phyloP scores from a whole-genome alignment of 2,329 filamentous ascomycete genomes.

The Fusarium keratoplasticum region DNA sequence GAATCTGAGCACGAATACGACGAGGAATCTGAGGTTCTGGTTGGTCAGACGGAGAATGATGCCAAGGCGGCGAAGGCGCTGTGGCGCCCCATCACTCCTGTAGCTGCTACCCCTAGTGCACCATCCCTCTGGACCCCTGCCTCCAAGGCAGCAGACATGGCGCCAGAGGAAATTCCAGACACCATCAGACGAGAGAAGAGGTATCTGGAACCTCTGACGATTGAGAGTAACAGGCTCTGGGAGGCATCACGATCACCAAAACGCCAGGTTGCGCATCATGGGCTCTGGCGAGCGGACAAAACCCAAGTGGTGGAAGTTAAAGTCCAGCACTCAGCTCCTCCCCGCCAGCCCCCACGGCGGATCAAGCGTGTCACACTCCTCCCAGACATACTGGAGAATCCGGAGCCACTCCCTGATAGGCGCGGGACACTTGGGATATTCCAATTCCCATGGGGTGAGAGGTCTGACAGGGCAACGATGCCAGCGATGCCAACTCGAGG shows the following conservation, averaged over 20 bases:
- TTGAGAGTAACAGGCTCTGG: slow-evolving; percentile 40
- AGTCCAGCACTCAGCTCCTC: slow-evolving; percentile 58
- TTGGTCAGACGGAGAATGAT: slow-evolving; percentile 25
- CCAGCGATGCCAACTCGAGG: slow-evolving; percentile 50
- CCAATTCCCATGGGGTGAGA: slow-evolving; percentile 75
- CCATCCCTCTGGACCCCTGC: slow-evolving; percentile 40
- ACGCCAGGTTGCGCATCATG: slow-evolving; percentile 6
- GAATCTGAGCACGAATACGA: slow-evolving; percentile 53
- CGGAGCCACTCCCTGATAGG: slow-evolving; percentile 68
- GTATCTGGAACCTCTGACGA: slow-evolving; percentile 29
- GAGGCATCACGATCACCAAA: slow-evolving; percentile 18
- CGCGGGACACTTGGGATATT: slow-evolving; percentile 72
- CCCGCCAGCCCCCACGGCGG: slow-evolving; percentile 65
- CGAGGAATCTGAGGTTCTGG: slow-evolving; percentile 28
- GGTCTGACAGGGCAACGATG: slow-evolving; percentile 65
- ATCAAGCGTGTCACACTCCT: slow-evolving; percentile 69
- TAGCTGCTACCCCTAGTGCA: slow-evolving; percentile 15
- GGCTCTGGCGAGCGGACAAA: slow-evolving; percentile 36
- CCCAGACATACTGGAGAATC: slow-evolving; percentile 73
- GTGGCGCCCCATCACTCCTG: slow-evolving; percentile 36
- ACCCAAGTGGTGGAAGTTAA: slow-evolving; percentile 29
- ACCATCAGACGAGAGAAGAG: slow-evolving; percentile 19
- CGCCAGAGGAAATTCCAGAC: slow-evolving; percentile 16
- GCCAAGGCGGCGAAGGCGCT: slow-evolving; percentile 34
- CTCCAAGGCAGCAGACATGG: slow-evolving; percentile 20